A percentile compares a stretch with the other conserved stretches of the same genome.
These are phyloP conservation scores for Phaeosphaeriaceae sp. DNA, from an alignment of 2,329 filamentous ascomycete genomes.

Conservation along the genomic window DNA sequence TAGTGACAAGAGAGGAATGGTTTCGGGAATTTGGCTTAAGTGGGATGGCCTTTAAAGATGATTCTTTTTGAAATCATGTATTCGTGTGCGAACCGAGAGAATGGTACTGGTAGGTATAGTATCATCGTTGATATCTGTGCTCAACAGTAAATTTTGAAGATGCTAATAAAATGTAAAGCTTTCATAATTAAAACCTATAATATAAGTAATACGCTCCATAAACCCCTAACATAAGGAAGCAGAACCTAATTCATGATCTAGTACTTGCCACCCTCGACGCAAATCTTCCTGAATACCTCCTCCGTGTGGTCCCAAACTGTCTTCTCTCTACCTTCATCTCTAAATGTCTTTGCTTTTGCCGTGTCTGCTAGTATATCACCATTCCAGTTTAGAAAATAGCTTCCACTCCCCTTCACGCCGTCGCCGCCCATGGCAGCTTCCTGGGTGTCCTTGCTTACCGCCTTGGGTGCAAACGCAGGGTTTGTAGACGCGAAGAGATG, in stretches of 20 bases:
- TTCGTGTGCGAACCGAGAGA: too few species aligned
- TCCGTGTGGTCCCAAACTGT: conserved; percentile 42
- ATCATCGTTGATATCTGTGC: too few species aligned
- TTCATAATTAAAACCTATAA: too few species aligned
- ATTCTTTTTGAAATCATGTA: too few species aligned
- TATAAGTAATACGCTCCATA: too few species aligned
- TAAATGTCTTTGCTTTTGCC: conserved; percentile 22
- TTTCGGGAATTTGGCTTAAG: too few species aligned
- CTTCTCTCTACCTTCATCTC: conserved; percentile 29
- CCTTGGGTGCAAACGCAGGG: conserved; percentile 27
- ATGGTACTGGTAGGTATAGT: too few species aligned
- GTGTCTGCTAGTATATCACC: conserved; percentile 25
- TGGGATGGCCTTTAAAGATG: too few species aligned
- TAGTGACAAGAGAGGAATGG: too few species aligned
- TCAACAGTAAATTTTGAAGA: too few species aligned
- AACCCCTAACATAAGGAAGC: too few species aligned
- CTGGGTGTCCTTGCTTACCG: conserved; percentile 9
- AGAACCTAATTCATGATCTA: conserved; percentile 2
- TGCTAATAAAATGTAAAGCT: too few species aligned
- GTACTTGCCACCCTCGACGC: conserved; percentile 27
- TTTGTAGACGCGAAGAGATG: conserved; percentile 42
- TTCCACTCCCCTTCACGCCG: conserved; percentile 32
- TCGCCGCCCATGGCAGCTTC: conserved; percentile 27
- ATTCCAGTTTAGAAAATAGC: conserved; percentile 36
- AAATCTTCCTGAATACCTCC: conserved; percentile 40